Base-by-base conservation (phyloP, 495 filamentous ascomycete species). In the Daldinia concentrica region DNA sequence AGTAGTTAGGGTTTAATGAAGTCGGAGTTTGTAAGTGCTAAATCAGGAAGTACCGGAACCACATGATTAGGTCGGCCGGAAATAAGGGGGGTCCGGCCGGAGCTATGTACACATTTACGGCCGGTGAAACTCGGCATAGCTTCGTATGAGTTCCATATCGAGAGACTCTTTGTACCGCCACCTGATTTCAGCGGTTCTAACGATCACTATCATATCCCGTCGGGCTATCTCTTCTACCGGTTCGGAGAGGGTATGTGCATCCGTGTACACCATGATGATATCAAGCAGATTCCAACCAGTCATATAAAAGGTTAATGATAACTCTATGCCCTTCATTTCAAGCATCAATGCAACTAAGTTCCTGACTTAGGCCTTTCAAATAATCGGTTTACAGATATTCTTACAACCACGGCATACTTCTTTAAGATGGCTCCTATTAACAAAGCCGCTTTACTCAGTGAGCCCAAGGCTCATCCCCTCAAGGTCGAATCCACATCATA, bases 371-470 rank as follows among this genome's bases (percentile, higher is more conserved):
- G 30, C 9, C 17, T 24, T 54, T n/a, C 14, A 54, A 27, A 15
- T 15, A 1, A 6, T 8, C 6, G 11, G 19, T 14, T 54, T 54
- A 22, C 24, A 54, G 8, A 0, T n/a, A 54, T 30, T 30, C 22
- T 52, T 14, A 52, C 50, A 54, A 39, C 19, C 14, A 36, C 34
- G 3, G 19, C 7, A 37, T 32, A 26, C 32, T 39, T 15, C 34
- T 37, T 27, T 14, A 71, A 66, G 2, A 75, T 75, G 72, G 57
- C 68, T 14, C 72, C 72, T 32, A 30, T 36, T 14, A 75, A 75
- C 62, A 69, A 68, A 56, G 73, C 66, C 11, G 73, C 69, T 0
- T 19, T 11, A 0, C 51, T 71, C 36, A 11, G 54, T 51, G 62
- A 39, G 30, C 56, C 66, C 15, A 66, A 50, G 29, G 66, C 66